Conservation (phyloP, 345 rosid species). For the Gossypium raimondii region DNA sequence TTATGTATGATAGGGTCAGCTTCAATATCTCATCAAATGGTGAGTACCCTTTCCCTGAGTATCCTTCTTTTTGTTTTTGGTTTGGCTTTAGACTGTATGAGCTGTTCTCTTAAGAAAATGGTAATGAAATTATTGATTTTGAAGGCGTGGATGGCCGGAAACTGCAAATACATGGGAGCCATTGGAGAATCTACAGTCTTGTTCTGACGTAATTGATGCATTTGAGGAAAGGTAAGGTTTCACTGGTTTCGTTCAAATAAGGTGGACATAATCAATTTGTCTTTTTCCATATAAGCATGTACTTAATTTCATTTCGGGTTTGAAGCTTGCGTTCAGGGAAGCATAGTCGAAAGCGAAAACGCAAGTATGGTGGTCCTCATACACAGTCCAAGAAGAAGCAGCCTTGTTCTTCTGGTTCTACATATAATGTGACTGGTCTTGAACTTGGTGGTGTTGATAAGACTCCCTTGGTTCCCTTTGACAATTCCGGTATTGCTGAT, state of each 20-base stretch:
- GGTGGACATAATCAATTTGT: not conserved
- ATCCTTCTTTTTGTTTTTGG: not conserved
- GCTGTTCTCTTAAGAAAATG: not conserved
- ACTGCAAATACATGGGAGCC: slow-evolving; percentile 99
- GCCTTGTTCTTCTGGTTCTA: slow-evolving; percentile 29
- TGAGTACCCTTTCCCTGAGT: slow-evolving; percentile 32
- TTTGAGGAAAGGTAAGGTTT: slow-evolving; percentile 78
- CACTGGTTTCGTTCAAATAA: not conserved
- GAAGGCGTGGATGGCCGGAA: slow-evolving; percentile 99
- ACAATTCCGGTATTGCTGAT: slow-evolving; percentile 32
- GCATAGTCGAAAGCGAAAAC: slow-evolving; percentile 77
- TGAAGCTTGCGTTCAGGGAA: slow-evolving; percentile 71
- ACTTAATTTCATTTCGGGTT: slow-evolving; percentile 13
- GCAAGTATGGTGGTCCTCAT: slow-evolving; percentile 53
- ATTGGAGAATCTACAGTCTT: slow-evolving; percentile 80
- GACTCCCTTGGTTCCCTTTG: slow-evolving; percentile 36
- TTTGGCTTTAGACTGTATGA: not conserved
- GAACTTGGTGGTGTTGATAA: slow-evolving; percentile 34
- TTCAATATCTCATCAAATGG: slow-evolving; percentile 98
- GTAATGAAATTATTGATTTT: slow-evolving; percentile 17
- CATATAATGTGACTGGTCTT: slow-evolving; percentile 27
- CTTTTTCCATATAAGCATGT: not conserved
- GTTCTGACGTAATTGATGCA: slow-evolving; percentile 88
- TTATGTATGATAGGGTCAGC: slow-evolving; percentile 55
- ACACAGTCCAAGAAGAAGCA: slow-evolving; percentile 75